phyloP scores from a whole-genome alignment of 164 flowering plant species.

The Chimonanthus praecox region DNA sequence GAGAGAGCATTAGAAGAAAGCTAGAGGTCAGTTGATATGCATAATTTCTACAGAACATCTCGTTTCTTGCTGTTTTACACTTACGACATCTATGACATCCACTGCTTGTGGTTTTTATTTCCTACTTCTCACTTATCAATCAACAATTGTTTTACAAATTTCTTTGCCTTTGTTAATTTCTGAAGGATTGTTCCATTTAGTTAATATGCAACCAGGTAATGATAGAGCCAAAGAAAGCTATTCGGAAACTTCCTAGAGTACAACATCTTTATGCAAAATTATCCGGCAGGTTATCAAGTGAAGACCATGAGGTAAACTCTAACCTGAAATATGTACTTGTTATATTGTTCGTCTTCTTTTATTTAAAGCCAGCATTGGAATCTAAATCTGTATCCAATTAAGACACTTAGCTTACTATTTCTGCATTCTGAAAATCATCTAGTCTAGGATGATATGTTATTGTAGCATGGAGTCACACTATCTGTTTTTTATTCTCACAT shows the following conservation, averaged over 20 bases:
- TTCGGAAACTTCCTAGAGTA: constrained; percentile 78
- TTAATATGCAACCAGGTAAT: constrained; percentile 52
- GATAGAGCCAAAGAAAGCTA: constrained; percentile 60
- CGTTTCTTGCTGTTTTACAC: not conserved
- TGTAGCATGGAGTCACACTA: too few relatives aligned
- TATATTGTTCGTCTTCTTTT: not conserved
- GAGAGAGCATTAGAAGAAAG: constrained; percentile 73
- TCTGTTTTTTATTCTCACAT: not conserved
- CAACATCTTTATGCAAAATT: constrained; percentile 83
- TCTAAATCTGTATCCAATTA: not conserved
- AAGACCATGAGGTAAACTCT: constrained; percentile 76
- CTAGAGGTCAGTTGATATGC: constrained; percentile 54
- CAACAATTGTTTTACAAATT: not conserved
- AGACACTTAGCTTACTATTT: too few relatives aligned
- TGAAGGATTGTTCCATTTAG: constrained; percentile 30
- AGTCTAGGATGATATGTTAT: not conserved
- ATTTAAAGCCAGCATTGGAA: not conserved
- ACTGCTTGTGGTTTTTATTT: not conserved
- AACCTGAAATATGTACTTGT: not conserved
- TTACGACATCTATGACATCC: not conserved
- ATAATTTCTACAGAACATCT: constrained; percentile 1
- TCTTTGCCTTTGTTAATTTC: not conserved
- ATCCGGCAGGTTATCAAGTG: constrained; percentile 61
- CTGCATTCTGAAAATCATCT: not conserved
- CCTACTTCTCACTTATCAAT: not conserved